Percentiles rank a stretch among this genome's conserved stretches.
Conservation (phyloP, 495 filamentous ascomycete species). For the Cercophora newfieldiana region DNA sequence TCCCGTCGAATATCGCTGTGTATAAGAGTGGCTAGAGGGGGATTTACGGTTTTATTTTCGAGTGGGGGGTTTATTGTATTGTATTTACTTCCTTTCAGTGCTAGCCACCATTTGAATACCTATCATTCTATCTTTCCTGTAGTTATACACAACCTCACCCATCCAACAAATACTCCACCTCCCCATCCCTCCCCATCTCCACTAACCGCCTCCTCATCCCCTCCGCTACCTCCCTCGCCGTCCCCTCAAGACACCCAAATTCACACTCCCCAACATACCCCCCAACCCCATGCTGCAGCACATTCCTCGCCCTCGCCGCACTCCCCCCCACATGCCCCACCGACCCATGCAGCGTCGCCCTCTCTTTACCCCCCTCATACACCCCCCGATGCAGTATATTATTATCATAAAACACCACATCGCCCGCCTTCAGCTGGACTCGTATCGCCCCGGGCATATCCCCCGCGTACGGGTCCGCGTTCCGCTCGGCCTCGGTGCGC, state of each 20-base stretch:
- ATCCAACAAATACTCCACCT: slow-evolving; percentile 55
- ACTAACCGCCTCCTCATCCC: slow-evolving; percentile 56
- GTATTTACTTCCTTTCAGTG: neutral
- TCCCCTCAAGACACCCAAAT: slow-evolving; percentile 50
- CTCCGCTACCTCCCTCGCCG: slow-evolving; percentile 53
- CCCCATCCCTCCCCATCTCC: slow-evolving; percentile 58
- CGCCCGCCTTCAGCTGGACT: slow-evolving; percentile 66
- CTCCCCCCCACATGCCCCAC: slow-evolving; percentile 61
- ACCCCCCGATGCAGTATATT: slow-evolving; percentile 82
- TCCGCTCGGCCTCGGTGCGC: slow-evolving; percentile 64
- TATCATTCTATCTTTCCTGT: neutral
- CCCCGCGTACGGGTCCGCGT: slow-evolving; percentile 57
- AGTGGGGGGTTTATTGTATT: neutral
- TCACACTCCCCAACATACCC: slow-evolving; percentile 65
- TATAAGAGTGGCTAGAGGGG: slow-evolving; percentile 42
- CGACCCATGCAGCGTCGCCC: slow-evolving; percentile 81
- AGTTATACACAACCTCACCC: slow-evolving; percentile 23
- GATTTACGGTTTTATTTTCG: neutral
- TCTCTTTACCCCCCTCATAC: slow-evolving; percentile 61
- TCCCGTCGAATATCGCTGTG: slow-evolving; percentile 44
- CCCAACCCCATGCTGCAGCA: slow-evolving; percentile 83
- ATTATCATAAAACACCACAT: slow-evolving; percentile 83
- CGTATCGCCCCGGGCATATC: slow-evolving; percentile 59
- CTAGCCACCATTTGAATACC: neutral
- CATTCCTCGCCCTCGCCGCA: slow-evolving; percentile 65